phyloP scores from a whole-genome alignment of 1,139 yeast genomes.

The Entelexis sorbosivorans region DNA sequence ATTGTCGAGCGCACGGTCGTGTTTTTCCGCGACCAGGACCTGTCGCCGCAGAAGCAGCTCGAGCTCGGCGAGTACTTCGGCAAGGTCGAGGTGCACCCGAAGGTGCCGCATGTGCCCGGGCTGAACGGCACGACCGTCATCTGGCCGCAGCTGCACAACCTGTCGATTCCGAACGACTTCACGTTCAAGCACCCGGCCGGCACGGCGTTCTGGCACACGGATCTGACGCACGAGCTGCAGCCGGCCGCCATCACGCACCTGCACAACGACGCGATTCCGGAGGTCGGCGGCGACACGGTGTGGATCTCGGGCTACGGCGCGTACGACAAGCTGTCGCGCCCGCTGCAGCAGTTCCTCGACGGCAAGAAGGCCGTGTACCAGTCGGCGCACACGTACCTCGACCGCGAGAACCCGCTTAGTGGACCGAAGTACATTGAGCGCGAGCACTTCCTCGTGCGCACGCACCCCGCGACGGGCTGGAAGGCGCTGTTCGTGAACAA shows the following conservation, averaged over 20 bases:
- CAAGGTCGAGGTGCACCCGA: conserved; percentile 41
- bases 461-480: conserved; percentile 57
- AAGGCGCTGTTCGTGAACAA: conserved; percentile 51
- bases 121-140: conserved; percentile 41
- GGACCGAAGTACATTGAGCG: conserved; percentile 23
- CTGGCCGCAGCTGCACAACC: conserved; percentile 38
- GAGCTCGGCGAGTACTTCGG: conserved; percentile 57
- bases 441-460: conserved; percentile 56
- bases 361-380: conserved; percentile 36
- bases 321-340: conserved; percentile 56
- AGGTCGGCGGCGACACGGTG: conserved; percentile 60
- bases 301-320: conserved; percentile 57
- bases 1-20: conserved; percentile 60
- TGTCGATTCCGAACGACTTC: conserved; percentile 19
- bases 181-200: conserved; percentile 25
- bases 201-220: conserved; percentile 47
- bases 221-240: conserved; percentile 57
- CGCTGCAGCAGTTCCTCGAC: conserved; percentile 44
- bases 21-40: conserved; percentile 53
- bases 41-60: conserved; percentile 42
- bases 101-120: conserved; percentile 28
- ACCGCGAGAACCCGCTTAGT: conserved; percentile 25
- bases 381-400: conserved; percentile 27
- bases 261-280: conserved; percentile 50
- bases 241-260: conserved; percentile 61